Evolutionary conservation across 495 filamentous ascomycete species (phyloP), one percentile per base, ranked within the genome.

Genomic region (Bathelium albidoporum): DNA sequence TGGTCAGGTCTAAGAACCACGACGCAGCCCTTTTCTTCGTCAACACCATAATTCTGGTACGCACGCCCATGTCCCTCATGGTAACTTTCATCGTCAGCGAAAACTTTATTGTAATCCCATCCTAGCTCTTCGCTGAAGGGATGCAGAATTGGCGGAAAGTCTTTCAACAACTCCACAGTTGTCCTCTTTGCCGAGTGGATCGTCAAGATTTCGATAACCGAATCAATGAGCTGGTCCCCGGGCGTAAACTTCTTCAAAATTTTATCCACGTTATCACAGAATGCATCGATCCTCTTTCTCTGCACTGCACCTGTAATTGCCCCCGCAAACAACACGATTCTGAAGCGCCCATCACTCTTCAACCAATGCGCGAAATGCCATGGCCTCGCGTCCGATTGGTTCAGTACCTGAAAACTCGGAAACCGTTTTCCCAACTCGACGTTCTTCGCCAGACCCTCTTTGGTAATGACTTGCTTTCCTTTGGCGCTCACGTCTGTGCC

Each of bases 21-120:
- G 9, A 87, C 68, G 59, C 83, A 85, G 0, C 88, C 88, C 22
- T 71, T 73, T 49, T 79, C 74, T 31, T 69, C 69, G 68, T 87
- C 78, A 9, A 90, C 81, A 0, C 85, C 88, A 63, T 83, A 89
- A 2, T 76, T 78, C 20, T 75, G 73, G 68, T 90, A 89, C 0
- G 85, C 86, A 61, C 82, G 70, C 0, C 84, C 85, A 64, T 82
- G 75, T 0, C 79, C 81, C 61, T 86, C 80, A 69, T 87, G 81
- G 64, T 82, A 80, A 43, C 77, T 81, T 64, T 68, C 73, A 65
- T 83, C 84, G 69, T 90, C 87, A 22, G 81, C 85, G 71, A 83
- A 88, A 14, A 89, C 78, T 67, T 84, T 85, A 39, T 80, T 77
- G 60, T 87, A 89, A 64, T 86, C 85, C 75, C 84, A 87, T 12